Conservation (phyloP, 768 basidiomycete species). For the Obba rivulosa region DNA sequence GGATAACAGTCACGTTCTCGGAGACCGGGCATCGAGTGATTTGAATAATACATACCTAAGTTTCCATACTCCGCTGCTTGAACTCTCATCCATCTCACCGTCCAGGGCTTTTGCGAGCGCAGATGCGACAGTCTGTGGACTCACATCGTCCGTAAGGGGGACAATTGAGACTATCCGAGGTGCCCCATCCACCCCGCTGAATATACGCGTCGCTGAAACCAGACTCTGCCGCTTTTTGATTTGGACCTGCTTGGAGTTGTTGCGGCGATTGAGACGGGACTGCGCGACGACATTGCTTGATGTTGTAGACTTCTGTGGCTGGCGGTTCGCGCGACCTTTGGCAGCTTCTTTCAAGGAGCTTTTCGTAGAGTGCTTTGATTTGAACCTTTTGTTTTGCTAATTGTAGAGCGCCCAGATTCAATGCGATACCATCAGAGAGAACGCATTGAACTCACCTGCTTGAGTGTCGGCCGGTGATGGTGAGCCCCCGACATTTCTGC, state of each 20-base stretch:
- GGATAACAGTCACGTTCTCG: conserved; percentile 1
- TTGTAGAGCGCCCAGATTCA: conserved; percentile 1
- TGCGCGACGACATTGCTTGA: conserved; percentile 55
- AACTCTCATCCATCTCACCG: conserved; percentile 45
- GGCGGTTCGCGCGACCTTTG: conserved; percentile 64
- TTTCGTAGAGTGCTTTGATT: conserved; percentile 88
- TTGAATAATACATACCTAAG: conserved; percentile 47
- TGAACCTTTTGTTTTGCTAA: conserved; percentile 88
- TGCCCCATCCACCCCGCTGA: conserved; percentile 69
- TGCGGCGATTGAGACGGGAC: conserved; percentile 70
- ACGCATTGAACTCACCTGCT: conserved; percentile 51
- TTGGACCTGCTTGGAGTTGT: conserved; percentile 83
- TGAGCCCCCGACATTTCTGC: conserved; percentile 27
- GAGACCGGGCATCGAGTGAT: background rate
- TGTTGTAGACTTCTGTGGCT: conserved; percentile 47
- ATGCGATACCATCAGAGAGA: conserved; percentile 1
- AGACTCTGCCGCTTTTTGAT: conserved; percentile 62
- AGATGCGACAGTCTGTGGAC: conserved; percentile 42
- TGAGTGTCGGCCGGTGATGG: conserved; percentile 77
- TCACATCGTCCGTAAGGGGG: conserved; percentile 70
- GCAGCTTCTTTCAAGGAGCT: conserved; percentile 76
- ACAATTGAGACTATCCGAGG: conserved; percentile 87
- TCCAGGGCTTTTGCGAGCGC: conserved; percentile 60
- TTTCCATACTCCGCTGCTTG: conserved; percentile 54
- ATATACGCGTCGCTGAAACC: conserved; percentile 69